Percentiles rank a stretch among this genome's conserved stretches.
These are phyloP conservation scores for Linnemannia zychae DNA, from an alignment of 192 early-diverging fungal species.

Conservation along the genomic window DNA sequence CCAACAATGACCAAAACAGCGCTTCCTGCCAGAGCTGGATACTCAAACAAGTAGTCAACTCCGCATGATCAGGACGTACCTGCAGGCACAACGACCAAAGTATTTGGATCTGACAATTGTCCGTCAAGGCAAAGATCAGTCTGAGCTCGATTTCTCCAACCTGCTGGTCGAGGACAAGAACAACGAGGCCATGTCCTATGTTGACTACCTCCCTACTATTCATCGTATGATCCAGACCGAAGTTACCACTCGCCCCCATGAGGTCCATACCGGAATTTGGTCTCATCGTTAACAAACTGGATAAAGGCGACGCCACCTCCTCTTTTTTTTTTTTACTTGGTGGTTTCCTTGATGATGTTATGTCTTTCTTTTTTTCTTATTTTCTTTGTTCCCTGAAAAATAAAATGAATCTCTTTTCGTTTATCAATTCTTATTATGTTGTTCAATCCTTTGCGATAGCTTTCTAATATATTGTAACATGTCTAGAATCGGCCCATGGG, in stretches of 20 bases:
- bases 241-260: constrained; percentile 57
- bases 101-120: constrained; percentile 81
- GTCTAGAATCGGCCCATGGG: constrained; percentile 53
- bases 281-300: constrained; percentile 19
- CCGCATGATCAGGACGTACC: constrained; percentile 70
- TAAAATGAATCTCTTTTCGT: neutral
- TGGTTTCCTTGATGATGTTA: neutral
- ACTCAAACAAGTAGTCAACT: constrained; percentile 66
- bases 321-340: neutral
- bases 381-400: neutral
- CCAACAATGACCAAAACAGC: constrained; percentile 45
- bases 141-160: constrained; percentile 84
- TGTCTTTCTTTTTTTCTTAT: neutral
- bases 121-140: constrained; percentile 88
- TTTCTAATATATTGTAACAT: neutral
- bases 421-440: too few relatives aligned
- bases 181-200: constrained; percentile 90
- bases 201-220: constrained; percentile 90
- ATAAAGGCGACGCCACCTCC: neutral
- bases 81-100: constrained; percentile 74
- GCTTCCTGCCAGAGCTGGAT: constrained; percentile 76
- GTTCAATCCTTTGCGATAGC: too few relatives aligned
- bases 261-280: constrained; percentile 41
- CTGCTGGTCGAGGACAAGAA: constrained; percentile 93
- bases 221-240: constrained; percentile 91